These are phyloP conservation scores for Corchorus olitorius DNA, from an alignment of 345 rosid species.

Conservation along the genomic window DNA sequence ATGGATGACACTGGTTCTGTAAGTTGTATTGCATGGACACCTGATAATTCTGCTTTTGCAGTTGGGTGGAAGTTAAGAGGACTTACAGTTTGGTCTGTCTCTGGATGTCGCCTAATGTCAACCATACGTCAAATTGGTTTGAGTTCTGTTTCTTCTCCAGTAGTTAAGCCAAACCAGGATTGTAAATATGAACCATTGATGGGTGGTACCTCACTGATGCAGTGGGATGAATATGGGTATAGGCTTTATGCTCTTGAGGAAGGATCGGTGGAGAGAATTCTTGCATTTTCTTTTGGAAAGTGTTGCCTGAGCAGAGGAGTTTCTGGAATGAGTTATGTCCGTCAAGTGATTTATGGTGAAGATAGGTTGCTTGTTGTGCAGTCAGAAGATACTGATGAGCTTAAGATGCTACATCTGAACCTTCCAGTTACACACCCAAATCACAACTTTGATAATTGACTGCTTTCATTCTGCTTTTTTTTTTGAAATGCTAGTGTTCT, in stretches of 20 bases:
- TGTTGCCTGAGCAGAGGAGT: slow-evolving; percentile 96
- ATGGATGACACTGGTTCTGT: slow-evolving; percentile 95
- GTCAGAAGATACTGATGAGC: slow-evolving; percentile 92
- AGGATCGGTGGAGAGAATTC: slow-evolving; percentile 77
- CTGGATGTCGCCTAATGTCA: slow-evolving; percentile 98
- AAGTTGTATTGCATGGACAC: slow-evolving; percentile 92
- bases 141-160: slow-evolving; percentile 81
- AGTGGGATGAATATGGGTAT: slow-evolving; percentile 98
- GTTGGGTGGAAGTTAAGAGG: slow-evolving; percentile 99
- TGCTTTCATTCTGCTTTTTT: slow-evolving; percentile 16
- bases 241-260: slow-evolving; percentile 89
- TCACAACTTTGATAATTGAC: slow-evolving; percentile 18
- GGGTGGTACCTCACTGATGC: slow-evolving; percentile 82
- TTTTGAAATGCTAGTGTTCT: slow-evolving; percentile 28
- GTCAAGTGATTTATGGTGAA: slow-evolving; percentile 95
- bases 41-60: slow-evolving; percentile 96
- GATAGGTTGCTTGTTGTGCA: slow-evolving; percentile 96
- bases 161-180: slow-evolving; percentile 70
- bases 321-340: slow-evolving; percentile 87
- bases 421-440: slow-evolving; percentile 76
- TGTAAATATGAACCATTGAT: slow-evolving; percentile 82
- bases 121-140: slow-evolving; percentile 93
- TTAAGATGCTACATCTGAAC: slow-evolving; percentile 82
- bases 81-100: slow-evolving; percentile 94
- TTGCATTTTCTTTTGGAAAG: slow-evolving; percentile 93